These are phyloP conservation scores for Pseudocohnilembus persalinus DNA, from an alignment of 169 alveolate genomes.

Conservation along the genomic window DNA sequence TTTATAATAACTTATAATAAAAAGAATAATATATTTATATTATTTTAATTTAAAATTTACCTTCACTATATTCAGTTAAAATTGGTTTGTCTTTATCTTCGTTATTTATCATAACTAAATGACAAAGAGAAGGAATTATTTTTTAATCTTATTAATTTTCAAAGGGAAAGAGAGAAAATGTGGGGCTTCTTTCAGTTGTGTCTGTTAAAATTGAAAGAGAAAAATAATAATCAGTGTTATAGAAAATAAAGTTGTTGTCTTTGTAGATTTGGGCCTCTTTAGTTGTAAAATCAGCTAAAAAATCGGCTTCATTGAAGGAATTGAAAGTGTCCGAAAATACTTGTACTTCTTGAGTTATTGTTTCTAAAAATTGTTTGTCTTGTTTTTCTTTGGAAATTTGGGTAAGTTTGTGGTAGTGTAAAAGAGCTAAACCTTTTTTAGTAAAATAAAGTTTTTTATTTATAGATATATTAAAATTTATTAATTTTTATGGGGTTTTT, in stretches of 20 bases:
- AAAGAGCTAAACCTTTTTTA: constrained; percentile 26
- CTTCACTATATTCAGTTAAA: too few species aligned
- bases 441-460: too few species aligned
- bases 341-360: constrained; percentile 3
- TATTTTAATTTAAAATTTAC: too few species aligned
- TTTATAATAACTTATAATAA: too few species aligned
- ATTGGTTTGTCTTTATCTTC: neutral
- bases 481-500: too few species aligned
- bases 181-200: constrained; percentile 47
- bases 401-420: constrained; percentile 5
- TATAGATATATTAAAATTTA: too few species aligned
- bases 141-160: constrained; percentile 33
- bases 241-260: constrained; percentile 23
- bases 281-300: constrained; percentile 19
- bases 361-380: constrained; percentile 7
- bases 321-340: constrained; percentile 15
- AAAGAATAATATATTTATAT: too few species aligned
- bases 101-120: constrained; percentile 16
- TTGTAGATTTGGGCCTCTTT: constrained; percentile 21
- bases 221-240: constrained; percentile 26
- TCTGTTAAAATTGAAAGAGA: constrained; percentile 36
- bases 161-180: constrained; percentile 44
- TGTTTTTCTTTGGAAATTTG: neutral
- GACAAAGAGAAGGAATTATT: constrained; percentile 31
- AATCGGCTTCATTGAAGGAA: constrained; percentile 2